These are phyloP conservation scores for Starmera pachycereana DNA, from an alignment of 805 yeast genomes.

Conservation along the genomic window DNA sequence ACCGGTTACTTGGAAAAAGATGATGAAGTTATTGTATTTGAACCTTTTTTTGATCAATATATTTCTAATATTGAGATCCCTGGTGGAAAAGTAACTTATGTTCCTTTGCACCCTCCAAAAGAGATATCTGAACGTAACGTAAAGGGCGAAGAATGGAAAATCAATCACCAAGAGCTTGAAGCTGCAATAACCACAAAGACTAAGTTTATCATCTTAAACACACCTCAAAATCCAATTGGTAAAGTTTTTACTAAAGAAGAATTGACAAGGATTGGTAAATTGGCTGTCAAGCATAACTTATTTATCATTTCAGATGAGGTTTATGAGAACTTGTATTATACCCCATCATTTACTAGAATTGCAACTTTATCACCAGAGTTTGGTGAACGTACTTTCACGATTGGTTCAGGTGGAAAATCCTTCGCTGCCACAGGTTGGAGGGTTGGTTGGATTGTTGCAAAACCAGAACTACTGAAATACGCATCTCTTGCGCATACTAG, in stretches of 20 bases:
- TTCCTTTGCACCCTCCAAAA: slow-evolving; percentile 74
- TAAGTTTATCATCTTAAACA: slow-evolving; percentile 77
- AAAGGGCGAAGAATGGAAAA: slow-evolving; percentile 77
- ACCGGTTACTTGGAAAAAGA: slow-evolving; percentile 79
- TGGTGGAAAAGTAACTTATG: slow-evolving; percentile 87
- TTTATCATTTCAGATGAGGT: slow-evolving; percentile 88
- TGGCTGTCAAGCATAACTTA: slow-evolving; percentile 80
- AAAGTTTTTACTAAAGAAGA: slow-evolving; percentile 77
- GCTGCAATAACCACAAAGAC: slow-evolving; percentile 65
- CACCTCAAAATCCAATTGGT: slow-evolving; percentile 97
- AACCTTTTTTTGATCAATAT: slow-evolving; percentile 96
- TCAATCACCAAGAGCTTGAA: slow-evolving; percentile 72
- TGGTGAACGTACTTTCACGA: slow-evolving; percentile 69
- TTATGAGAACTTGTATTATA: slow-evolving; percentile 80
- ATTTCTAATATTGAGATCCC: slow-evolving; percentile 88
- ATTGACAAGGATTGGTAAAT: slow-evolving; percentile 59
- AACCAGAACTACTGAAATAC: slow-evolving; percentile 68
- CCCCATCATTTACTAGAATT: slow-evolving; percentile 62
- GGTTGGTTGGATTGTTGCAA: slow-evolving; percentile 91
- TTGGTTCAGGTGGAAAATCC: slow-evolving; percentile 95
- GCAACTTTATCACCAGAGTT: slow-evolving; percentile 78
- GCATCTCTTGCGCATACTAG: slow-evolving; percentile 88
- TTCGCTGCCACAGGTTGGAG: slow-evolving; percentile 99
- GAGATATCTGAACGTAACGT: slow-evolving; percentile 55
- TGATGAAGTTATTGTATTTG: slow-evolving; percentile 93